phyloP scores from a whole-genome alignment of 2,329 filamentous ascomycete genomes.

The Incumbomyces delicatus region DNA sequence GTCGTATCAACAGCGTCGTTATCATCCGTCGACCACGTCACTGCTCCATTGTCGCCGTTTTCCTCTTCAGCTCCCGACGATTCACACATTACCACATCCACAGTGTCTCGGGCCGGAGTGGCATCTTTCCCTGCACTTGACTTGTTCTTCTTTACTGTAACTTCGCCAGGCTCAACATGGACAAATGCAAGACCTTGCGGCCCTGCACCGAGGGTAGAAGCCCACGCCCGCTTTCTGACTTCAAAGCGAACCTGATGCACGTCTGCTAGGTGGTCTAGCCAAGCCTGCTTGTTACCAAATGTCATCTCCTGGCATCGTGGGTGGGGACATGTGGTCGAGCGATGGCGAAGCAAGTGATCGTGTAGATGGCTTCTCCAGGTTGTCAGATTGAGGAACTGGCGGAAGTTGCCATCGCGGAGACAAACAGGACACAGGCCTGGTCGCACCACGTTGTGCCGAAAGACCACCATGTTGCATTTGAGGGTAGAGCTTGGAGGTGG shows the following conservation, averaged over 20 bases:
- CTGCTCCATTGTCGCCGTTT: no score
- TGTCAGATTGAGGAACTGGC: constrained; percentile 4
- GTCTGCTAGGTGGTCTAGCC: constrained; percentile 5
- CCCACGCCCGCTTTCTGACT: neutral
- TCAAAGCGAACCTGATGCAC: constrained; percentile 4
- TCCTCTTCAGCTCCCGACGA: neutral
- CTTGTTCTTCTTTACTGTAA: neutral
- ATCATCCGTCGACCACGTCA: no score
- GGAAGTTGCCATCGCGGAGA: constrained; percentile 4
- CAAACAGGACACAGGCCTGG: constrained; percentile 5
- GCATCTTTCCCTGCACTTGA: neutral
- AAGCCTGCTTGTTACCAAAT: neutral
- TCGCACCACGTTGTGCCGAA: constrained; percentile 5
- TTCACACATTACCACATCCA: no score
- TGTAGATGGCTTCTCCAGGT: constrained; percentile 6
- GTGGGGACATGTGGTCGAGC: neutral
- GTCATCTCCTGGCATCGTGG: neutral
- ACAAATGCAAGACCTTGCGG: neutral
- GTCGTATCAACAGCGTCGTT: no score
- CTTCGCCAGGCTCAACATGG: neutral
- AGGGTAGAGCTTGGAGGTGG: constrained; percentile 1
- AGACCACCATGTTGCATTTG: constrained; percentile 6
- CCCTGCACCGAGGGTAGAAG: neutral
- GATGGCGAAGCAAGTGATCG: neutral
- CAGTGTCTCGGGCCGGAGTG: no score